Conservation (phyloP, 177 flowering plant genomes). For the Vitis hybrid region DNA sequence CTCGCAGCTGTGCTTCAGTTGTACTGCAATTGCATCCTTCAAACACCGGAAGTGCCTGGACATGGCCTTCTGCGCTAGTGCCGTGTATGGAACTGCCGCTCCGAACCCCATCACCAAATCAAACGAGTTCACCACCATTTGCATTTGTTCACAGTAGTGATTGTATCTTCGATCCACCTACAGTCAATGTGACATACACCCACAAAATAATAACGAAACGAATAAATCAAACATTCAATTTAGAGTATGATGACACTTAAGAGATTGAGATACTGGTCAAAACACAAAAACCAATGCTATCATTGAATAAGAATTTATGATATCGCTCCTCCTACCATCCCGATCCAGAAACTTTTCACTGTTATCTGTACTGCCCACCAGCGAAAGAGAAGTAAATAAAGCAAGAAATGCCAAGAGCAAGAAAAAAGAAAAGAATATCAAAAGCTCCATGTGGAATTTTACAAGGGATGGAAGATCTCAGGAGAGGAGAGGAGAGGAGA, state of each 20-base stretch:
- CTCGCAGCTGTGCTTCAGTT: slow-evolving; percentile 82
- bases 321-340: no score
- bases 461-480: no score
- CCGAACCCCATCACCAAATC: slow-evolving; percentile 94
- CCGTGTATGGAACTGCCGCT: slow-evolving; percentile 86
- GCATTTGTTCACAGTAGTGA: slow-evolving; percentile 93
- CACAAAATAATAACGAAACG: background rate
- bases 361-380: no score
- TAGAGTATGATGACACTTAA: background rate
- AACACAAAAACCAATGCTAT: no score
- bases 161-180: slow-evolving; percentile 95
- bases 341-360: no score
- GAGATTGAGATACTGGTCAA: no score
- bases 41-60: slow-evolving; percentile 91
- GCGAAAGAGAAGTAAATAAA: no score
- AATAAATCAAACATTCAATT: slow-evolving; percentile 1
- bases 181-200: background rate
- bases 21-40: slow-evolving; percentile 73
- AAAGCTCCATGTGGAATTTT: no score
- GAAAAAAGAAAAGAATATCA: no score
- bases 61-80: slow-evolving; percentile 96
- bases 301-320: no score
- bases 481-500: no score
- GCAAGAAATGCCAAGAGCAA: no score
- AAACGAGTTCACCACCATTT: slow-evolving; percentile 91